Evolutionary conservation across 352 stramenopile species (phyloP), one percentile per base, ranked within the genome.

Genomic region (Globisporangium parvum): DNA sequence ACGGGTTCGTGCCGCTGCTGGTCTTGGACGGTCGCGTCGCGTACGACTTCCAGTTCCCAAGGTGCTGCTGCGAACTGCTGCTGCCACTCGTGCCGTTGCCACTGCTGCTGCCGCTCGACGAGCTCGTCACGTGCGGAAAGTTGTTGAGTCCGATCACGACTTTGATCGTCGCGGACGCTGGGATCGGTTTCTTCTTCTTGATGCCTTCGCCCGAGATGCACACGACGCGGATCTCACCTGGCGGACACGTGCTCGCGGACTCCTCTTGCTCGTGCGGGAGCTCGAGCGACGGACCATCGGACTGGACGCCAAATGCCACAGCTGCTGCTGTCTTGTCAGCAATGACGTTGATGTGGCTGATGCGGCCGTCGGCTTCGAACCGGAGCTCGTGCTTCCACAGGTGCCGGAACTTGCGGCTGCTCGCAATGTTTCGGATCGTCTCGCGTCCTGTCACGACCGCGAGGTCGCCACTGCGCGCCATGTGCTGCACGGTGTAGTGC

Each of bases 311-410:
- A 59, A 94, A 94, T 26, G 80, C 84, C 45, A 92, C 80, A 12
- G 84, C 69, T 1, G 84, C 82, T 5, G 84, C 79, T 10, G 78
- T 86, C 55, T 91, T 86, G 63, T 93, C 84, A n/a, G 73, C 84
- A 18, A 92, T 70, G 67, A 93, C 87, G 60, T 92, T 88, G 63
- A 93, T 85, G 57, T 92, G 77, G 47, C 77, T 90, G 51, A 93
- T 83, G 28, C 81, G 77, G 11, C 84, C 84, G 55, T 92, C 81
- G 21, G 73, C 72, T 56, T 87, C 79, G 51, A 93, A 92, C 5
- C 81, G 80, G 28, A 93, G 65, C 56, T 90, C 81, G 59, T 93
- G 84, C 58, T 85, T 88, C 81, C 81, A 93, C 58, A 90, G 66
- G 52, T 93, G 84, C 18, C 81, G 74, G 65, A 91, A 93, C 47